Evolutionary conservation across 1,284 basidiomycete species (phyloP).

Genomic region (Papiliotrema fonsecae): DNA sequence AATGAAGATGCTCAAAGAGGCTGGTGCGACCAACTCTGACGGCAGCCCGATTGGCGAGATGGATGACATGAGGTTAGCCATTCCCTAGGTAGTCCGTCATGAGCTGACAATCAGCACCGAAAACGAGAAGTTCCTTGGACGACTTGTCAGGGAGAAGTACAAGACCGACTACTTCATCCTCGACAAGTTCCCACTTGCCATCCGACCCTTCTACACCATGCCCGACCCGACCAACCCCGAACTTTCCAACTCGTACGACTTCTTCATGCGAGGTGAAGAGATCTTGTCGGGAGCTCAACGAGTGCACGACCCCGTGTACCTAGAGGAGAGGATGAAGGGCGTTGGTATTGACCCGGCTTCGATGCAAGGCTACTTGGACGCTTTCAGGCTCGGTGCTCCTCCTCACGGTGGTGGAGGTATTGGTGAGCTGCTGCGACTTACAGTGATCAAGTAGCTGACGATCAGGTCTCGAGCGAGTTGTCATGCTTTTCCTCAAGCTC

Average conservation of each 20-base stretch:
- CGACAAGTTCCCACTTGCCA: conserved; percentile 89
- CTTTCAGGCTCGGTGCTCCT: conserved; percentile 88
- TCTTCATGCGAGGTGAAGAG: conserved; percentile 99
- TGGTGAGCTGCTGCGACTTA: conserved; percentile 24
- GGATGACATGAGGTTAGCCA: conserved; percentile 78
- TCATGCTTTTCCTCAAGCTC: conserved; percentile 92
- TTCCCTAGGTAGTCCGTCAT: not conserved
- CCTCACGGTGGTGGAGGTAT: conserved; percentile 63
- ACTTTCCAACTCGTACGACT: conserved; percentile 97
- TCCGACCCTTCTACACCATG: conserved; percentile 99
- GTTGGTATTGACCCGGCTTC: conserved; percentile 71
- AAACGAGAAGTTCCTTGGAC: conserved; percentile 84
- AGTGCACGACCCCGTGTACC: conserved; percentile 81
- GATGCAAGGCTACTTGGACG: conserved; percentile 89
- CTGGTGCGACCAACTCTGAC: conserved; percentile 59
- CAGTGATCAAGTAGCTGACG: not conserved
- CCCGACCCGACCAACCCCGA: conserved; percentile 83
- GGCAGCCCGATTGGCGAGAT: conserved; percentile 58
- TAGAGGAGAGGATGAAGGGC: conserved; percentile 73
- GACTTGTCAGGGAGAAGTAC: conserved; percentile 84
- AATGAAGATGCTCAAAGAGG: conserved; percentile 74
- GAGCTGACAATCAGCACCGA: conserved; percentile 30
- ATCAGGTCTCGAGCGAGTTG: conserved; percentile 77
- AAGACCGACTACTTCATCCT: conserved; percentile 97
- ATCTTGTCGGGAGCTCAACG: conserved; percentile 97